A percentile compares a stretch with the other conserved stretches of the same genome.
These are phyloP conservation scores for Linum usitatissimum DNA, from an alignment of 345 rosid genomes.

Conservation along the genomic window DNA sequence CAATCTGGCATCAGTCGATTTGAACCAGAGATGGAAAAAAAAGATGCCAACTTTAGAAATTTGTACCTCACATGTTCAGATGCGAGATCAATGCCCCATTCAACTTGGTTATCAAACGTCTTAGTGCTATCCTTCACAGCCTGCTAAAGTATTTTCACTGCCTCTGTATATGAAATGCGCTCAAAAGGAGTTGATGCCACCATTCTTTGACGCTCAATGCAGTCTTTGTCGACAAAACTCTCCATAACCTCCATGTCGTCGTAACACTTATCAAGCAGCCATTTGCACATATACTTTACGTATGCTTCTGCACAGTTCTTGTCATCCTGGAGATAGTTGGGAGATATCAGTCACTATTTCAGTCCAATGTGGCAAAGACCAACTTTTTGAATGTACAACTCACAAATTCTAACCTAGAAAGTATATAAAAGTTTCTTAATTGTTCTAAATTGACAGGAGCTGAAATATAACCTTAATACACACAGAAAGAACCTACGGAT, in stretches of 20 bases:
- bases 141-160: neutral
- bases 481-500: no score
- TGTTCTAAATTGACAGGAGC: no score
- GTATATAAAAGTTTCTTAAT: no score
- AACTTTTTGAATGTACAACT: no score
- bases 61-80: neutral
- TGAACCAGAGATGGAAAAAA: no score
- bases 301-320: neutral
- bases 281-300: neutral
- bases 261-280: neutral
- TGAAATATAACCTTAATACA: no score
- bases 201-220: neutral
- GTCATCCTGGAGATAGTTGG: neutral
- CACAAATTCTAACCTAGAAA: no score
- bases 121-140: neutral
- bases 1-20: neutral
- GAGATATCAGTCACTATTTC: neutral
- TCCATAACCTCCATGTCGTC: neutral
- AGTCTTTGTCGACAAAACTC: neutral
- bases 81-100: neutral
- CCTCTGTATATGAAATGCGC: neutral
- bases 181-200: neutral
- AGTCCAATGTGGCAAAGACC: no score
- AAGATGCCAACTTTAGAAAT: no score
- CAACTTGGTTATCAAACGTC: neutral